phyloP scores from a whole-genome alignment of 208 protist species.

The Trypanosoma vivax region DNA sequence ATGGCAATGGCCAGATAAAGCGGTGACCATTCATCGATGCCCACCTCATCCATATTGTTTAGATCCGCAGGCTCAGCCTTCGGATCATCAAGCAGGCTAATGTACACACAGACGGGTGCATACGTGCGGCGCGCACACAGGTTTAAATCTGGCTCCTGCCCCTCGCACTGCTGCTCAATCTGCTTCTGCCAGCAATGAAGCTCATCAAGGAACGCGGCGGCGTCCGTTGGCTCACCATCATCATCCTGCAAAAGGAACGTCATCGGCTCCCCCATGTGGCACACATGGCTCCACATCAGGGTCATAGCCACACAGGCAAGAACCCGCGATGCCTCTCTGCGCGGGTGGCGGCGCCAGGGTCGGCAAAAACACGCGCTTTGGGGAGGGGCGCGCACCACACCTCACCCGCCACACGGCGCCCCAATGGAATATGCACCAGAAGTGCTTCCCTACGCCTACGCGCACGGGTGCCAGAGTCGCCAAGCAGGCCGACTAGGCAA shows the following conservation, averaged over 20 bases:
- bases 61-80: conserved; percentile 25
- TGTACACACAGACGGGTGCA: conserved; percentile 41
- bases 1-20: conserved; percentile 57
- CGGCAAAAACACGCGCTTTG: no score
- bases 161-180: not conserved
- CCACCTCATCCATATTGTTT: conserved; percentile 20
- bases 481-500: no score
- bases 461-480: no score
- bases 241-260: conserved; percentile 37
- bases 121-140: conserved; percentile 43
- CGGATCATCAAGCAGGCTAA: conserved; percentile 54
- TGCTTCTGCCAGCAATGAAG: conserved; percentile 4
- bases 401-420: no score
- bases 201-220: conserved; percentile 12
- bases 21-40: conserved; percentile 57
- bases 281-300: conserved; percentile 8
- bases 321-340: no score
- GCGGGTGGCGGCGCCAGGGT: no score
- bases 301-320: no score
- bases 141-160: no score
- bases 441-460: no score
- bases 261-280: conserved; percentile 18
- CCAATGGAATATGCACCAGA: no score
- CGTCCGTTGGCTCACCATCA: conserved; percentile 14
- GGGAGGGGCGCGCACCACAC: no score